Conservation (phyloP, 148 eudicot species). For the Chenopodium formosanum region DNA sequence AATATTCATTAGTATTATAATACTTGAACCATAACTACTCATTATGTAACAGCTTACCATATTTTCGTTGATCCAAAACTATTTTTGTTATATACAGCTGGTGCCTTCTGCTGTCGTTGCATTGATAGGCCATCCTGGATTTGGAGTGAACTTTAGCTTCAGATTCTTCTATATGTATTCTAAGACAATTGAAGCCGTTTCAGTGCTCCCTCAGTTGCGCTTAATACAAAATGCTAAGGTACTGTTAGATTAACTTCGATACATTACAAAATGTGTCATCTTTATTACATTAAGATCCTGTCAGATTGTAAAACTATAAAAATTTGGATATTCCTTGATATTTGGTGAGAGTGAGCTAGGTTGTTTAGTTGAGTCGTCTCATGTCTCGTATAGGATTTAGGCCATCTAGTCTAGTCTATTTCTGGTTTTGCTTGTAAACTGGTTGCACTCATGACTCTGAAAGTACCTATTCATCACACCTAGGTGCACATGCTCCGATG, state of each 20-base stretch:
- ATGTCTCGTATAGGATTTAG: too few relatives aligned
- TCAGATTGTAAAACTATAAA: not conserved
- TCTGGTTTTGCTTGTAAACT: too few relatives aligned
- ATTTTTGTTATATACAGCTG: constrained; percentile 32
- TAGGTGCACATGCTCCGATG: too few relatives aligned
- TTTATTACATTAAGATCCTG: too few relatives aligned
- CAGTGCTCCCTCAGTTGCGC: constrained; percentile 83
- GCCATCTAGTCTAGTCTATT: too few relatives aligned
- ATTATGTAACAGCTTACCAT: too few relatives aligned
- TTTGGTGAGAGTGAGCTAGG: not conserved
- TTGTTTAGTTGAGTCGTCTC: too few relatives aligned
- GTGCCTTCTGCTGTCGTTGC: constrained; percentile 68
- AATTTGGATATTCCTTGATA: not conserved
- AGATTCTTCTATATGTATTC: constrained; percentile 64
- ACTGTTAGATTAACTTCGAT: not conserved
- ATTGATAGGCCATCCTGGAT: constrained; percentile 51
- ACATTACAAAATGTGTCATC: not conserved
- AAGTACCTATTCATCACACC: too few relatives aligned
- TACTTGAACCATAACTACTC: too few relatives aligned
- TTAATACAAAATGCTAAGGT: constrained; percentile 87
- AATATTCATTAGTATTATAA: too few relatives aligned
- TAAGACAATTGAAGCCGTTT: constrained; percentile 62
- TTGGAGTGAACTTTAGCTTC: constrained; percentile 23
- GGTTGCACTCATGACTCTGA: too few relatives aligned
- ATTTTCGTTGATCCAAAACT: too few relatives aligned